Evolutionary conservation across 768 basidiomycete species (phyloP), one percentile per base, ranked within the genome.

Genomic region (Phlebiopsis gigantea): DNA sequence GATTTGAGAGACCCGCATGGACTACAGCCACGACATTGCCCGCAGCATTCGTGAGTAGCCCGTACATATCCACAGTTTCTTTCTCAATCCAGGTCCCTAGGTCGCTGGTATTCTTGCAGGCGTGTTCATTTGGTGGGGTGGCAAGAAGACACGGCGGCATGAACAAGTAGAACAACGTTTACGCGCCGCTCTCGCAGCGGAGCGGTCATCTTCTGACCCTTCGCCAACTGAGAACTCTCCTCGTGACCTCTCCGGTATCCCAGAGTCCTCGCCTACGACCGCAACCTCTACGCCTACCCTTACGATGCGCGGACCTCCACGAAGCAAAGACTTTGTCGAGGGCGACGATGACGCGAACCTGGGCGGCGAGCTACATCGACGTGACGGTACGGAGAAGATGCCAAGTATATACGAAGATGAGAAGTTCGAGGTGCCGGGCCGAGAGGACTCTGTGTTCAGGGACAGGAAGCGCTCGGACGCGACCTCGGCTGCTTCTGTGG

Each of bases 101-200:
- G 56, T 68, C 46, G 64, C 64, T 1, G 90, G 89, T 42, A 93
- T 95, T 54, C 68, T 71, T 25, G 82, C 91, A 6, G 88, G 80
- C 9, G 70, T 90, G 19, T 72, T 87, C 44, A 92, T 93, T 59
- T 92, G 85, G 80, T 74, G 78, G 59, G 90, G 89, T 29, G 82
- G 85, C 6, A 73, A 81, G 64, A 78, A 79, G 65, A 87, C 88
- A 10, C 87, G 86, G 65, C 80, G 87, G 26, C 79, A 81, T 2
- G 75, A 80, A 57, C 77, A 83, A 67, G 87, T 90, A 34, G 76
- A 81, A 66, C 77, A 81, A 58, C 75, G 79, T 47, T 71, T 90
- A 6, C 79, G 79, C 42, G 76, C 65, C 8, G 76, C 75, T 5
- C 70, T 79, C 29, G 69, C 71, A 43, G 68, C 72, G 65, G 72